Evolutionary conservation across 805 yeast species (phyloP).

Genomic region (Kregervanrija delftensis): DNA sequence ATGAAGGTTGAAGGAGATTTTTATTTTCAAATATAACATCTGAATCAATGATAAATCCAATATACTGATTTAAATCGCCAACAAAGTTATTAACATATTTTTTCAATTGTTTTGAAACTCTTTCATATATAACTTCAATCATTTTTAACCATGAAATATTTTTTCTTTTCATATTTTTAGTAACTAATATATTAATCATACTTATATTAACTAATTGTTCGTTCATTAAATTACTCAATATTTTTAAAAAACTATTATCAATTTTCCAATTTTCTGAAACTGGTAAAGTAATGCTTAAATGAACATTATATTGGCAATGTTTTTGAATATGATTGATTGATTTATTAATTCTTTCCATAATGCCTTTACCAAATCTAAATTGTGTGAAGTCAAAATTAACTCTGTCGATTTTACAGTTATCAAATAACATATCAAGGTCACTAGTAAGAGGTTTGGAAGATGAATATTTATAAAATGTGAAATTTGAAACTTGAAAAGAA

Average conservation of each 20-base stretch:
- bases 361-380: constrained; percentile 2
- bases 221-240: not conserved
- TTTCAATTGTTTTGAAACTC: constrained; percentile 1
- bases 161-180: constrained; percentile 4
- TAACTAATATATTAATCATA: constrained; percentile 5
- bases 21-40: constrained; percentile 1
- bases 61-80: constrained; percentile 5
- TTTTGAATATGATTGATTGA: constrained; percentile 5
- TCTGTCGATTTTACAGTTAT: constrained; percentile 5
- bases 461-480: constrained; percentile 3
- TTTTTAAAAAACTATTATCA: not conserved
- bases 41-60: constrained; percentile 6
- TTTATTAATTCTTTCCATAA: not conserved
- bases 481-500: constrained; percentile 3
- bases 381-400: constrained; percentile 8
- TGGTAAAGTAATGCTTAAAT: constrained; percentile 5
- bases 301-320: constrained; percentile 4
- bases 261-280: constrained; percentile 1
- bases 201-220: constrained; percentile 4
- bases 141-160: constrained; percentile 5
- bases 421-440: constrained; percentile 5
- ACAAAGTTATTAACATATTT: constrained; percentile 2
- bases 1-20: not conserved
- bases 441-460: not conserved
- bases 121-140: not conserved